Base-by-base conservation (phyloP, 2,329 filamentous ascomycete genomes). In the Dactylellina sp. region DNA sequence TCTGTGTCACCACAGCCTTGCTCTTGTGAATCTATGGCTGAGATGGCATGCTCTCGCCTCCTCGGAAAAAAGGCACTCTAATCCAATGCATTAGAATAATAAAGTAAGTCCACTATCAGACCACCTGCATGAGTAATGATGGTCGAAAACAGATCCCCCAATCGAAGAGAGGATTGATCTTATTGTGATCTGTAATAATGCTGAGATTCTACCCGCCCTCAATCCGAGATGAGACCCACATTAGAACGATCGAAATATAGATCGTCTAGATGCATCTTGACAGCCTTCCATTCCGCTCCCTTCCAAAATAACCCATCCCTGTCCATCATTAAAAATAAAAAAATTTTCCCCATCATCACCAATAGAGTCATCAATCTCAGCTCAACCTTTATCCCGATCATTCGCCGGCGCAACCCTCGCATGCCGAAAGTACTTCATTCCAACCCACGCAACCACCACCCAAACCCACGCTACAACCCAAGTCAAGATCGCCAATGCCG, bases 391-490 rank as follows among this genome's bases (percentile, higher is more conserved):
- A 63, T 24, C 47, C 37, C 22, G 7, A 9, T 39, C 40, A 55
- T 71, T 68, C 25, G 71, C 52, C 7, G 76, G 76, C 47, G 78
- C 77, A 74, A 98, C 96, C 83, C 97, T 97, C 35, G 95, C 94
- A 84, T 99, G 95, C 78, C 93, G 89, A 80, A 99, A 99, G 81
- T 98, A 98, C 81, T 99, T 99, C 94, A 99, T 98, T 22, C 95
- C 95, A 53, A 98, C 90, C 95, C 95, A 99, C 9, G 96, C 95
- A 68, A 96, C 89, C 11, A 97, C 88, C 16, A 98, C 95, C 95
- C 95, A 99, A 4, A 98, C 92, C 95, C 95, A 99, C 16, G 93
- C 93, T 91, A 99, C 97, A 25, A 99, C 91, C 52, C 89, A 89
- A 2, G 94, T 97, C 77, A 98, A 84, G 70, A 98, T 95, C 76